phyloP scores from a whole-genome alignment of 805 yeast species.

The Huiozyma sinensis region DNA sequence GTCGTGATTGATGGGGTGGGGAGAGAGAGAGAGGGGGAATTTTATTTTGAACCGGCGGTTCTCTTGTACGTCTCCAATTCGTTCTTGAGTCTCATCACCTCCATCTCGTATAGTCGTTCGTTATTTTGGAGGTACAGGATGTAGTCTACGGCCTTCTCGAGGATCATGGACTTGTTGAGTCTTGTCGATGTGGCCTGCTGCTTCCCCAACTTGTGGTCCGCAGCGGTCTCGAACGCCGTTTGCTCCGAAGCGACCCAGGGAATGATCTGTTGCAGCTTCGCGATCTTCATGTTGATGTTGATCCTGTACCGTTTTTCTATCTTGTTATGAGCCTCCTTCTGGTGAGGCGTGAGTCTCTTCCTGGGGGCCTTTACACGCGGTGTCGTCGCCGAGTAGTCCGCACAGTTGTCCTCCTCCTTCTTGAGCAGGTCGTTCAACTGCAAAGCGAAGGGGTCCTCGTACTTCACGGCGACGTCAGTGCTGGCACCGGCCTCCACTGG shows the following conservation, averaged over 20 bases:
- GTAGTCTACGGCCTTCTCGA: slow-evolving; percentile 61
- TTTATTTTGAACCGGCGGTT: not conserved
- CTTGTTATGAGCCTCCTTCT: slow-evolving; percentile 62
- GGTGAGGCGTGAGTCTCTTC: slow-evolving; percentile 46
- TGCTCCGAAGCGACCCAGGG: slow-evolving; percentile 57
- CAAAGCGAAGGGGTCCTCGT: not conserved
- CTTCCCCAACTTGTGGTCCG: not conserved
- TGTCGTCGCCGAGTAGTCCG: not conserved
- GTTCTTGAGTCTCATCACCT: slow-evolving; percentile 25
- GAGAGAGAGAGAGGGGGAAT: too few species aligned
- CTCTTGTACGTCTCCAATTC: slow-evolving; percentile 16
- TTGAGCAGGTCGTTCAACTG: not conserved
- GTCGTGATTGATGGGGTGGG: too few species aligned
- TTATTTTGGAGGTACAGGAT: slow-evolving; percentile 42
- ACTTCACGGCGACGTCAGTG: not conserved
- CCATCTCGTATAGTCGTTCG: slow-evolving; percentile 30
- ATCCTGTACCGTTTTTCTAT: slow-evolving; percentile 62
- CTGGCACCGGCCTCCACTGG: not conserved
- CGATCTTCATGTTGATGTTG: slow-evolving; percentile 61
- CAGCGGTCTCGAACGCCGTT: slow-evolving; percentile 42
- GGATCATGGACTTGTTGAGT: slow-evolving; percentile 53
- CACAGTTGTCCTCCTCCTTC: not conserved
- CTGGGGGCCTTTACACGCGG: slow-evolving; percentile 2
- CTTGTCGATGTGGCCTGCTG: slow-evolving; percentile 22
- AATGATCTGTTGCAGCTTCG: slow-evolving; percentile 51